Evolutionary conservation across 2,329 filamentous ascomycete genomes (phyloP), one percentile per base, ranked within the genome.

Genomic region (Neonectria ditissima): DNA sequence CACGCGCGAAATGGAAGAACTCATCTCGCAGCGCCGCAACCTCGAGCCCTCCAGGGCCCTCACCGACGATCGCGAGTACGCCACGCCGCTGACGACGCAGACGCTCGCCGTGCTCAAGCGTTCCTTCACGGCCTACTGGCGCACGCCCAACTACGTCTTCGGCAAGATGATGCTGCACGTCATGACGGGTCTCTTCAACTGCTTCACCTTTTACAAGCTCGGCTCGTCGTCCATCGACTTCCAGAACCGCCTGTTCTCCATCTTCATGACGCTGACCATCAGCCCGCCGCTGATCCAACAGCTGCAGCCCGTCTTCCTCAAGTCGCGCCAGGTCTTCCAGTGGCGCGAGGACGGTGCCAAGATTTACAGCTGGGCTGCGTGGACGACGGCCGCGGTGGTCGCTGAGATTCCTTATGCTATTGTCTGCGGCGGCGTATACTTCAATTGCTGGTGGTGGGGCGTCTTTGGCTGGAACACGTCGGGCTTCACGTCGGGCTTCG

Each of bases 181-280:
- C 52, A 79, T 88, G 48, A 87, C 86, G 0, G 89, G 87, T 3
- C 81, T 91, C 18, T 92, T 92, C 80, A 91, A 91, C 66, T 87
- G 86, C 14, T 91, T 92, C 72, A 91, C 90, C 0, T 92, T 92
- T 73, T 92, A 85, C 82, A 83, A 87, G 65, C 76, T 91, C 0
- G 84, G 84, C 0, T 81, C 84, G 53, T 81, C 84, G 2, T 80
- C 80, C 1, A 85, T 89, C 62, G 89, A 91, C 70, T 87, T 91
- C 79, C 90, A 92, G 75, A 90, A 88, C 50, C 84, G 90, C 8
- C 83, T 94, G 9, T 94, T 95, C 78, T 89, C 90, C 9, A 83
- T 91, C 59, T 95, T 95, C 78, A 89, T 93, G 84, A 91, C 90
- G 0, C 82, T 94, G 4, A 92, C 89, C 7, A 92, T 96, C 67